phyloP scores from a whole-genome alignment of 1,284 basidiomycete species.

The Ceratobasidium sp. region DNA sequence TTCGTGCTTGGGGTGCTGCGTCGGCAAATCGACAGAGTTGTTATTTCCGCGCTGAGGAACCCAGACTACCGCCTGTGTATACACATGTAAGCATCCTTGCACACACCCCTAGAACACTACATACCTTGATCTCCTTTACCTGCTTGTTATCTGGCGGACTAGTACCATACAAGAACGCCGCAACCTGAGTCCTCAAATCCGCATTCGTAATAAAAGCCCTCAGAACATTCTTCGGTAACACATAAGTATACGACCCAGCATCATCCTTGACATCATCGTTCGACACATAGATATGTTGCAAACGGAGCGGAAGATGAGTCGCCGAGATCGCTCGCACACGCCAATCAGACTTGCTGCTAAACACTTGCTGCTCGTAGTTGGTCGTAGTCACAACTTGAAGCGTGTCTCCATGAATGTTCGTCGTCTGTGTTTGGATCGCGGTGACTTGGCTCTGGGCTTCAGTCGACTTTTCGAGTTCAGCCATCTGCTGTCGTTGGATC shows the following conservation, averaged over 20 bases:
- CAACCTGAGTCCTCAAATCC: constrained; percentile 96
- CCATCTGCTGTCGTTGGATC: constrained; percentile 97
- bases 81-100: neutral
- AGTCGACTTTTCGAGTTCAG: constrained; percentile 95
- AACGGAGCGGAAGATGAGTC: constrained; percentile 93
- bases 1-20: constrained; percentile 90
- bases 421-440: constrained; percentile 96
- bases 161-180: constrained; percentile 91
- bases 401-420: constrained; percentile 96
- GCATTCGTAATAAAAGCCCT: constrained; percentile 94
- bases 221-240: constrained; percentile 97
- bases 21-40: constrained; percentile 89
- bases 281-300: constrained; percentile 98
- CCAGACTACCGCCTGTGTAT: constrained; percentile 84
- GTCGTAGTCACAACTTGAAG: constrained; percentile 97
- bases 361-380: constrained; percentile 97
- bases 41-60: constrained; percentile 97
- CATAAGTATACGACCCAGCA: constrained; percentile 92
- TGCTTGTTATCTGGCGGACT: constrained; percentile 97
- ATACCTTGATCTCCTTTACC: constrained; percentile 96
- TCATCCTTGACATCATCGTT: constrained; percentile 99
- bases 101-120: constrained; percentile 35
- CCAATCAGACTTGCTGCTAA: constrained; percentile 99
- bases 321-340: constrained; percentile 96
- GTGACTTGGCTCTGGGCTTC: constrained; percentile 97